A percentile compares a stretch with the other conserved stretches of the same genome.
Conservation (phyloP, 495 filamentous ascomycete species). For the Cetradonia linearis region DNA sequence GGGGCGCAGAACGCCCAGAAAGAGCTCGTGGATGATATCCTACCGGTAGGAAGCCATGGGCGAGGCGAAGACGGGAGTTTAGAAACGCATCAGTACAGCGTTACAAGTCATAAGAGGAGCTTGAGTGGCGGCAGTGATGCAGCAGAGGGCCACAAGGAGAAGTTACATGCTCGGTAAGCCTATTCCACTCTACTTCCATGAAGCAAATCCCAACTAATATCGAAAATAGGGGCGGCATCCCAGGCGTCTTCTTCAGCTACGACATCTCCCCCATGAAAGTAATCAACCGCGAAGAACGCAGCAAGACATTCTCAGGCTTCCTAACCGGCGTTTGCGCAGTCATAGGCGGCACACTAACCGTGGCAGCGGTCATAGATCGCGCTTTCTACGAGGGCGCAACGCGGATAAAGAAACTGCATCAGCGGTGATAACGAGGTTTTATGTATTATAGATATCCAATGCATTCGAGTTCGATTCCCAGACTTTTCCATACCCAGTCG, state of each 20-base stretch:
- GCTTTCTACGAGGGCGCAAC: constrained; percentile 81
- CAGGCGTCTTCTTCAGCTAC: constrained; percentile 97
- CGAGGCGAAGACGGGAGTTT: constrained; percentile 55
- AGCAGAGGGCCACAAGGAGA: constrained; percentile 78
- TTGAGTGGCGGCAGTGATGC: constrained; percentile 70
- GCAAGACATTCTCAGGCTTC: constrained; percentile 82
- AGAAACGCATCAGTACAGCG: constrained; percentile 96
- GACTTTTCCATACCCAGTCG: neutral
- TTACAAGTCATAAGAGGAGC: constrained; percentile 88
- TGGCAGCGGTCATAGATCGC: constrained; percentile 87
- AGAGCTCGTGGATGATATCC: constrained; percentile 20
- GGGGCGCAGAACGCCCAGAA: constrained; percentile 28
- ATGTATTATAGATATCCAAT: constrained; percentile 18
- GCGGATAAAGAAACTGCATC: constrained; percentile 70
- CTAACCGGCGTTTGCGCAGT: constrained; percentile 88
- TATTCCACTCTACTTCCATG: neutral
- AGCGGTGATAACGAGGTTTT: constrained; percentile 22
- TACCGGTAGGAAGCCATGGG: constrained; percentile 25
- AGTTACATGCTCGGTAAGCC: constrained; percentile 55
- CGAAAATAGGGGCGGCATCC: constrained; percentile 62
- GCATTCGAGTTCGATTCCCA: neutral
- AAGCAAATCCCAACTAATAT: neutral
- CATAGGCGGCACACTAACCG: constrained; percentile 88
- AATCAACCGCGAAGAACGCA: constrained; percentile 83
- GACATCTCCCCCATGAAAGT: constrained; percentile 99